Evolutionary conservation across 1,139 yeast genomes (phyloP), one percentile per base, ranked within the genome.

Genomic region (Suhomyces choctaworum): DNA sequence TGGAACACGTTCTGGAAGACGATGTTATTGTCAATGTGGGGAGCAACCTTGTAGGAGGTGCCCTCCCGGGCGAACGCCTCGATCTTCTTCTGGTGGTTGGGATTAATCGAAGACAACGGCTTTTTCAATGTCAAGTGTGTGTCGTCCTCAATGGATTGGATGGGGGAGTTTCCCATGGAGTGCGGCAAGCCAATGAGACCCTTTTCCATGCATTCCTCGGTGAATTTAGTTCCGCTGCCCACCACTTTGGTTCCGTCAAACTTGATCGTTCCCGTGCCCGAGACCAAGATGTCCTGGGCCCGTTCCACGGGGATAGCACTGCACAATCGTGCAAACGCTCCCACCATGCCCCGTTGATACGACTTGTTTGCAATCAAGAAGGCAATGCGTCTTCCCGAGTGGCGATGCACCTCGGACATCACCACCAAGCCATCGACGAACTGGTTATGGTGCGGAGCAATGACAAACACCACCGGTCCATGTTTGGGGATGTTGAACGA

Each of bases 231-330:
- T 1, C 64, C 72, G 23, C 57, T 55, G 1, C 84, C 84, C n/a
- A 66, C 60, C n/a, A 62, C 54, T 3, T 62, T 66, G 30, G 62
- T 64, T 36, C 64, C 60, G 21, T 67, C 69, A 23, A 65, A 59
- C 25, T 46, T 56, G 7, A 81, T 73, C 15, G 60, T 65, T 3
- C 87, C 84, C 2, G 54, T 50, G 4, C 67, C 77, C 5, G 57
- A 45, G 28, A 60, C 63, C 42, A 83, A 57, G 36, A 78, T 59
- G 54, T 83, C 92, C 56, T 82, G 90, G 2, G 87, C 82, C 49
- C 90, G 62, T 38, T 82, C 83, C 12, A 83, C 90, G 0, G 89
- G 88, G 26, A 82, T 82, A 2, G 86, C 78, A 30, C 80, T 73
- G 2, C 82, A 72, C 46, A 79, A 59, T 37, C 66, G 62, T 7